Percentiles rank a stretch among this genome's conserved stretches.
Evolutionary conservation across 164 flowering plant genomes (phyloP).

Genomic region (Dillenia turbinata): DNA sequence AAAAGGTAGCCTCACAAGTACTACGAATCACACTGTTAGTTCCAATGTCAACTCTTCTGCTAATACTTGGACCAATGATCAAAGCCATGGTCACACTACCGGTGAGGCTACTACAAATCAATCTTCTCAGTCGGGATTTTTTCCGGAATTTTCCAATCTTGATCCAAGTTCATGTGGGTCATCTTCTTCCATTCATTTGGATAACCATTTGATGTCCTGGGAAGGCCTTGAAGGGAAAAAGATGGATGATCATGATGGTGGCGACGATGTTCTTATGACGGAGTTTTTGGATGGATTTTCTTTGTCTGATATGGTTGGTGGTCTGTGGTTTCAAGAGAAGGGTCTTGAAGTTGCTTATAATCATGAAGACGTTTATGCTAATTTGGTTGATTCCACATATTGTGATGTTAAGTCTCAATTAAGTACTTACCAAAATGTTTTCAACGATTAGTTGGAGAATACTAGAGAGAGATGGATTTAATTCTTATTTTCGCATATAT

Average conservation of each 20-base stretch:
- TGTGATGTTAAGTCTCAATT: slow-evolving; percentile 11
- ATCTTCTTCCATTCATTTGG: neutral
- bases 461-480: neutral
- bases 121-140: no score
- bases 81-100: no score
- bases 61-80: no score
- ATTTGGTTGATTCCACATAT: slow-evolving; percentile 3
- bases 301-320: slow-evolving; percentile 1
- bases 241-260: neutral
- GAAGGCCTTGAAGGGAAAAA: neutral
- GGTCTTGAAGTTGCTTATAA: slow-evolving; percentile 1
- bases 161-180: no score
- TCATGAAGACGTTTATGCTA: neutral
- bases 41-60: no score
- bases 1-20: slow-evolving; percentile 6
- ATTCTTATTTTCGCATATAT: no score
- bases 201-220: neutral
- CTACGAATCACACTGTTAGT: neutral
- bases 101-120: no score
- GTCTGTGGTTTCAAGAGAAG: slow-evolving; percentile 5
- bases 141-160: no score
- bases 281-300: slow-evolving; percentile 8
- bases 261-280: neutral
- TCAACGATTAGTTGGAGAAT: slow-evolving; percentile 3
- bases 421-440: slow-evolving; percentile 5